phyloP scores from a whole-genome alignment of 139 green algal species.

The Dunaliella sp. region DNA sequence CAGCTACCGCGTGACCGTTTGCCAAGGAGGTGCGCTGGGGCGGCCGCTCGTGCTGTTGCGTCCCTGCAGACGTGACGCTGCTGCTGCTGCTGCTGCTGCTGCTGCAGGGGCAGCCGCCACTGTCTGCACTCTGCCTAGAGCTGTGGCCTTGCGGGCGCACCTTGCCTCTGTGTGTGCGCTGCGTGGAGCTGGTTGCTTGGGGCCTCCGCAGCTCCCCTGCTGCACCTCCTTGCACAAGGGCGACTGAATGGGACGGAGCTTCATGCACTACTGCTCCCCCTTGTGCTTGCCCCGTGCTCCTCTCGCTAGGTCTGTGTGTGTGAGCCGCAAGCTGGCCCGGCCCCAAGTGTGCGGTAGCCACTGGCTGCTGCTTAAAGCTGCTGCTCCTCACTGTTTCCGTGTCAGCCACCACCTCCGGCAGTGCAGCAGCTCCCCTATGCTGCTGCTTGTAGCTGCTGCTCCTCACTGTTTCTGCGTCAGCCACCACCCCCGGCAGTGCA shows the following conservation, averaged over 20 bases:
- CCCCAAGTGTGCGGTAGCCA: too few relatives aligned
- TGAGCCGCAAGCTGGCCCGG: too few relatives aligned
- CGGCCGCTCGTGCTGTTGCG: neutral
- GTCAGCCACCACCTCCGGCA: too few relatives aligned
- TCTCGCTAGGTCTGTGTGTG: too few relatives aligned
- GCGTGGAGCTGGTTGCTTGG: neutral
- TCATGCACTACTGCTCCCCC: neutral
- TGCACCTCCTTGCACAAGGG: neutral
- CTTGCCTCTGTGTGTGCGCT: too few relatives aligned
- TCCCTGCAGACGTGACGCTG: neutral
- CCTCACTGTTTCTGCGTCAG: too few relatives aligned
- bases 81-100: neutral
- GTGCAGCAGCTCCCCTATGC: too few relatives aligned
- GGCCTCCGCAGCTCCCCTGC: neutral
- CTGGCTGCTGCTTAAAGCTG: too few relatives aligned
- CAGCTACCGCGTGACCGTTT: neutral
- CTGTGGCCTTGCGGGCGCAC: neutral
- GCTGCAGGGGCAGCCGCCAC: neutral
- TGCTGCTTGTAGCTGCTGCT: too few relatives aligned
- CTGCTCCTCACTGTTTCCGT: too few relatives aligned
- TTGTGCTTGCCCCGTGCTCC: neutral
- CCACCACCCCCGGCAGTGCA: too few relatives aligned
- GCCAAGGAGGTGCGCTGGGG: neutral
- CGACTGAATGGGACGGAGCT: neutral
- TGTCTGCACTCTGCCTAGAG: neutral